Base-by-base conservation (phyloP, 768 basidiomycete species). In the Mrakia frigida region DNA sequence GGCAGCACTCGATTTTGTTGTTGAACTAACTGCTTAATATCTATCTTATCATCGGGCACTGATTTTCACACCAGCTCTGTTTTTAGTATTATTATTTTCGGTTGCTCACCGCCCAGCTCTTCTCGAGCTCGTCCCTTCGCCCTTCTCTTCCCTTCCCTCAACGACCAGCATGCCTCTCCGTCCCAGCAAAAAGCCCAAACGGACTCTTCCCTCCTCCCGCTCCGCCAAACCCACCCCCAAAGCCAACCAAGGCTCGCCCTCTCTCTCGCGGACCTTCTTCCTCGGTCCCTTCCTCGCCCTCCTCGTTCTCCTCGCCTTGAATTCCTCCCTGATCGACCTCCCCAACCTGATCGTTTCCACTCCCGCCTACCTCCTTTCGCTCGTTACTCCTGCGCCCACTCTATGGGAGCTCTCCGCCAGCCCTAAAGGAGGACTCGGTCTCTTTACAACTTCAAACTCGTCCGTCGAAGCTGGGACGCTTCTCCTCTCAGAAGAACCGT, bases 281-380 rank as follows among this genome's bases (percentile, higher is more conserved):
- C 5, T 63, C 61, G 61, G 61, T 9, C 61, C 61, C 28, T 6
- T 63, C 61, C 18, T 63, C 61, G 13, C 61, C 61, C 18, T 63
- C 61, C 31, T 63, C 31, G 61, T 63, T 31, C 28, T 63, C 5
- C 18, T 63, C 61, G 13, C 33, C 31, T 7, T 63, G 13, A 63
- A 63, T 31, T 63, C 61, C 61, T 63, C 61, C 61, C 33, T 28
- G 9, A 31, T 63, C 61, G 31, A 63, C 61, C 61, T 63, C 7
- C 61, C 61, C 28, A 28, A 28, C 61, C 4, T 63, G 28, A 4
- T 63, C 61, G 31, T 63, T 31, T 63, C 61, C 28, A 63, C 31
- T 4, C 61, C 61, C 18, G 4, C 61, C n/a, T 63, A 63, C 61
- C 61, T 63, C 61, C 33, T 11, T 31, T 28, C 6, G 28, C n/a